Base-by-base conservation (phyloP, 805 yeast genomes). In the Pichia occidentalis region DNA sequence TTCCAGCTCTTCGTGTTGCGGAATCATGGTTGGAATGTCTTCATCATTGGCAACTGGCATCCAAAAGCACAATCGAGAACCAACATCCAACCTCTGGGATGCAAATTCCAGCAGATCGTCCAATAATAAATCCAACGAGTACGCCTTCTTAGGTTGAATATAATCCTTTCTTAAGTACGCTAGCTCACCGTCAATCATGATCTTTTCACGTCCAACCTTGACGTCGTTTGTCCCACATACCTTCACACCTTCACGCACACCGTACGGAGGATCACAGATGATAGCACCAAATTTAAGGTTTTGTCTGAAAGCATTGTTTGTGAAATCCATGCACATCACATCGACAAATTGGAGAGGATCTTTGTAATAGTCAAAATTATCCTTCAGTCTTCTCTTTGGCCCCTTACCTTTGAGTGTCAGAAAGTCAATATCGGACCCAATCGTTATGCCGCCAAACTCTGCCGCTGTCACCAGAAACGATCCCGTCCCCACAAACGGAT, bases 401-500 rank as follows among this genome's bases (percentile, higher is more conserved):
- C 36, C 36, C 46, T 78, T 80, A 2, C 97, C 97, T 43, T 77
- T 74, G 52, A 90, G 63, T 14, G 72, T 67, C 32, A 95, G 69
- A 4, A 85, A 80, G 56, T 92, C 97, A 36, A 92, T 88, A 57
- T 92, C 98, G 0, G 95, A 80, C 0, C 97, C 97, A 28, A 83
- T 61, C 0, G 85, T 74, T 8, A 77, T 50, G 0, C 90, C 92
- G 2, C 95, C 95, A 57, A 75, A 86, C 46, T 80, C 74, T 0
- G 88, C 85, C 10, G 87, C 95, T 1, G 96, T 88, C 1, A 86
- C 81, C 27, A 90, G 65, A 53, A 92, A 92, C 16, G 96, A 85
- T 0, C 98, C 98, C 0, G 98, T 92, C 0, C 98, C 98, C 4
- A 85, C 86, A 63, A 92, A 92, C 18, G 98, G 98, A 60, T 92